Evolutionary conservation across 176 grass and related monocot species (phyloP), one percentile per base, ranked within the genome.

Genomic region (Urochloa ruziziensis): DNA sequence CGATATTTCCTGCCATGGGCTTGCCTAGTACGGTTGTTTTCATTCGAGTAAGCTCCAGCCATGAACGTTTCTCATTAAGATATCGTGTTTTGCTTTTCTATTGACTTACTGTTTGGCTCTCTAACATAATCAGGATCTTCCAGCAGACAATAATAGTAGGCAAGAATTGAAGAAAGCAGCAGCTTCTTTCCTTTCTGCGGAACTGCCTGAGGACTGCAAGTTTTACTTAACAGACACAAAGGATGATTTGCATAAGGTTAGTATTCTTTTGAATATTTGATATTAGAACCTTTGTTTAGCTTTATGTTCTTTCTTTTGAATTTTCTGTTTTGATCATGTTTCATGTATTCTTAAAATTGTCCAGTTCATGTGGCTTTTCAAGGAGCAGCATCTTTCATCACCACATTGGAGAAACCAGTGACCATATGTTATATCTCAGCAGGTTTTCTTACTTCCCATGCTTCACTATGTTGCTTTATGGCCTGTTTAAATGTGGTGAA

Each of bases 301-400:
- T 59, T 77, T 69, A 64, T 30, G 8, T 83, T 68, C 13, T 67
- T 62, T 84, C 13, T 19, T 54, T 42, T 39, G 10, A 32, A n/a
- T 76, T 48, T 14, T 79, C 32, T 36, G 16, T 68, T 64, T 32
- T 85, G 23, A 78, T 73, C 47, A 32, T n/a, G n/a, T n/a, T n/a
- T n/a, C n/a, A n/a, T 24, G 37, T 68, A 28, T 78, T 19, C 65
- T 58, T 63, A 11, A 67, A 44, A 40, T 58, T 64, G 57, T 81
- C 24, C 80, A 98, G 96, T 98, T 98, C 91, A 93, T 98, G 89
- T 90, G 96, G 91, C 91, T 92, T 86, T 92, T 98, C 85, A 98
- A 93, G 91, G 96, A 98, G 89, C 96, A 98, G 70, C 84, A 77
- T 59, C 91, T 91, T 89, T 95, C 89, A 65, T 83, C 72, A 70